Percentiles rank a stretch among this genome's conserved stretches.
phyloP scores from a whole-genome alignment of 768 basidiomycete species.

The Podaxis sp. region DNA sequence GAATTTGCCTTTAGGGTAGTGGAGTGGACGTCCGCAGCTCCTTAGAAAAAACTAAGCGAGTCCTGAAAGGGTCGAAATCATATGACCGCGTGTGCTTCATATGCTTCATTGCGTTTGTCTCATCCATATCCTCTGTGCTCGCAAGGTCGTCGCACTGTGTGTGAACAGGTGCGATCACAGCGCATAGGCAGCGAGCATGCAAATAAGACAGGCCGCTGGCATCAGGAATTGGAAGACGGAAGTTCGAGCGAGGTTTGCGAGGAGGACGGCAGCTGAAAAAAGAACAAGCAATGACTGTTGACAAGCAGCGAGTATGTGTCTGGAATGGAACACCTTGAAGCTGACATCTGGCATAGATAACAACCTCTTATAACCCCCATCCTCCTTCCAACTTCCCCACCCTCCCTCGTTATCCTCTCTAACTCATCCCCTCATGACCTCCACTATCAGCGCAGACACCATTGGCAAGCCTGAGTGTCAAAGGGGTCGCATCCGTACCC shows the following conservation, averaged over 20 bases:
- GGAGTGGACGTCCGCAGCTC: background rate
- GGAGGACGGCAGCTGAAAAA: background rate
- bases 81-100: background rate
- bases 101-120: conserved; percentile 4
- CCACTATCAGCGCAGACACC: conserved; percentile 59
- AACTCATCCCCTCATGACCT: conserved; percentile 49
- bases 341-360: conserved; percentile 8
- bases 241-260: background rate
- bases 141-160: conserved; percentile 6
- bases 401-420: conserved; percentile 11
- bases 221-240: background rate
- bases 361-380: conserved; percentile 9
- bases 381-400: conserved; percentile 13
- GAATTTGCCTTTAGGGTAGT: background rate
- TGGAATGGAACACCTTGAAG: conserved; percentile 4
- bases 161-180: background rate
- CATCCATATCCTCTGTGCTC: conserved; percentile 7
- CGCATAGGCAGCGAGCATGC: background rate
- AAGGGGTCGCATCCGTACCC: conserved; percentile 66
- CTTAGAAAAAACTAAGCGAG: conserved; percentile 2
- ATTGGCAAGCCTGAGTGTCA: conserved; percentile 64
- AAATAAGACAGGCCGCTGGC: background rate
- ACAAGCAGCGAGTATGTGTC: no score
- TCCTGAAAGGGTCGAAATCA: background rate
- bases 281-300: conserved; percentile 4